Base-by-base conservation (phyloP, 306 rosid genomes). In the Cyclanthera cordifolia region DNA sequence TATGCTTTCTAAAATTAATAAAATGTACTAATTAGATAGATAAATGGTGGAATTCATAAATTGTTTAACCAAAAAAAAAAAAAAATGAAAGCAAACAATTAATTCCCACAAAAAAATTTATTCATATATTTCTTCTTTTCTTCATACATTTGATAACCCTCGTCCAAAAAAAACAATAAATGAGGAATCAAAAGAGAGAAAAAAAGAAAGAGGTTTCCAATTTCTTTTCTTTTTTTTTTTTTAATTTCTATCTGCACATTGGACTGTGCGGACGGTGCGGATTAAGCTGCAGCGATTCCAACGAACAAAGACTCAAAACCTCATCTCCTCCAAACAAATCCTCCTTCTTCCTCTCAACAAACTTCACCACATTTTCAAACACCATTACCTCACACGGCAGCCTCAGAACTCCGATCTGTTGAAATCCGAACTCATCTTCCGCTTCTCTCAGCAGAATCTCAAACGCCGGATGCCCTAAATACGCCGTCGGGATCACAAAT, bases 341-440 rank as follows among this genome's bases (percentile, higher is more conserved):
- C 17, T 74, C 83, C 70, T 67, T 72, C 71, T 87, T 87, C 67
- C 68, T 73, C 74, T 82, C 88, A 57, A 89, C 90, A 60, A 72
- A 79, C 80, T 84, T 86, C 86, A 93, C 52, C 60, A 93, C 79
- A 64, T 66, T 84, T 75, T 93, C 87, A 24, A 93, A 93, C 76
- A 80, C 80, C 16, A 76, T 50, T 0, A 93, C 96, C 51, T 87
- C 95, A 59, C 98, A 87, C 15, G 95, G 98, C 65, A 93, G 79
- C 78, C 89, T 84, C 72, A 93, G 81, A 50, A 93, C 88, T 20
- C 98, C 98, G 0, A 83, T 76, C 79, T 89, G 96, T 19, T 87
- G 83, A 66, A 93, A 93, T 71, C 98, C 96, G 3, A 93, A 93
- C 72, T 93, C 98, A 72, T 93, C 98, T 72, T 89, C 98, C 14